Base-by-base conservation (phyloP, 1,139 yeast genomes). In the Yamadazyma kanchanaburiensis region DNA sequence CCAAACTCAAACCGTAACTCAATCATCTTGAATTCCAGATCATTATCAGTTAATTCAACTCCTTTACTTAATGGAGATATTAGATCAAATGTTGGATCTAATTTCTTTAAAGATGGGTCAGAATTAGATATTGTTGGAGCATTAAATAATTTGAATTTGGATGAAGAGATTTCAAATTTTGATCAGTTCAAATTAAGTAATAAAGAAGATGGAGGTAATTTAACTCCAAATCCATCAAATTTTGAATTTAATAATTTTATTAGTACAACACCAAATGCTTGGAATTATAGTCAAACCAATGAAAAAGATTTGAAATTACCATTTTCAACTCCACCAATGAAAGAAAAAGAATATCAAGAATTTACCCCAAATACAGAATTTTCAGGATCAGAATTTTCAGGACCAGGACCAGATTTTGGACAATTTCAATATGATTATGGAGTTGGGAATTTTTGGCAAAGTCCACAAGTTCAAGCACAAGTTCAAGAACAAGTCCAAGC, bases 41-140 rank as follows among this genome's bases (percentile, higher is more conserved):
- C 32, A 5, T 21, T 30, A 6, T 26, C 33, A 12, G 30, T 26
- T n/a, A 29, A 22, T 22, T 24, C 31, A 11, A 26, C 30, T 21
- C 35, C 32, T 17, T 28, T 33, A 15, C 16, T 30, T n/a, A 24
- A 17, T 14, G 36, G 34, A 5, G 37, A 31, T 15, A 20, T 33
- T 16, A 25, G 40, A n/a, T n/a, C n/a, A n/a, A n/a, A n/a, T n/a
- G n/a, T n/a, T 3, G 27, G 33, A 5, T 40, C 44, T 15, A 43
- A 42, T 30, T 45, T 44, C 24, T 38, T 45, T 25, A 32, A 28
- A 20, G 32, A 51, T 22, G 55, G 60, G 11, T 41, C 46, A 28
- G 52, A 54, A 25, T 54, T 65, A 41, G 72, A 65, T 35, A 62
- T 66, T 22, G 70, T 66, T 20, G 71, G 68, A 6, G 70, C 72